Evolutionary conservation across 1,284 basidiomycete genomes (phyloP).

Genomic region (Sporisorium reilianum): DNA sequence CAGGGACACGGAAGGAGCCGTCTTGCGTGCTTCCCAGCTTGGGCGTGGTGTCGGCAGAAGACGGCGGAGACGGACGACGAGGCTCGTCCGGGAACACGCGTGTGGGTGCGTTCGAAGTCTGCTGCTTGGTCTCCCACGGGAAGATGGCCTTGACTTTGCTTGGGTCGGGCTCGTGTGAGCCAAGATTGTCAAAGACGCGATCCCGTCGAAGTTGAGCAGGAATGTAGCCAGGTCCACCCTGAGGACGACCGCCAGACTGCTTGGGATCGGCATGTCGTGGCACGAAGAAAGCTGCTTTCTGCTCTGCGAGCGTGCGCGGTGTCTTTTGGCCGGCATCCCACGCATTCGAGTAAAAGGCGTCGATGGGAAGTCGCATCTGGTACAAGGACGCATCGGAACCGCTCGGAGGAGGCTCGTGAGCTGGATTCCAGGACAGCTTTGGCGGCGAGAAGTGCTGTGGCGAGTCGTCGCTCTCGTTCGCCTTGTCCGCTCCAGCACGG

Average conservation of each 20-base stretch:
- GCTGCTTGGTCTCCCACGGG: conserved; percentile 85
- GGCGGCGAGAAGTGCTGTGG: conserved; percentile 57
- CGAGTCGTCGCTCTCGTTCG: conserved; percentile 27
- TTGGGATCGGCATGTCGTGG: conserved; percentile 59
- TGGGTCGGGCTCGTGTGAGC: conserved; percentile 75
- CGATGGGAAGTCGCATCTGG: conserved; percentile 71
- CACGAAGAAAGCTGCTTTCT: conserved; percentile 73
- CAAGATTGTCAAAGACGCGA: conserved; percentile 72
- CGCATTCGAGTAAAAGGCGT: conserved; percentile 71
- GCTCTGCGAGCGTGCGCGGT: conserved; percentile 43
- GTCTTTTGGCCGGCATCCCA: conserved; percentile 71
- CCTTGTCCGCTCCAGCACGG: not conserved
- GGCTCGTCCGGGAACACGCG: conserved; percentile 61
- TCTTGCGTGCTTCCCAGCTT: conserved; percentile 16
- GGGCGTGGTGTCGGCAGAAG: conserved; percentile 13
- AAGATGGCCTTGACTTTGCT: conserved; percentile 84
- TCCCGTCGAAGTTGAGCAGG: conserved; percentile 75
- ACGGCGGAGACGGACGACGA: conserved; percentile 20
- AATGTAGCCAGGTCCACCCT: conserved; percentile 58
- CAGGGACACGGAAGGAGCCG: not conserved
- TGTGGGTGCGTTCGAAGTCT: conserved; percentile 12
- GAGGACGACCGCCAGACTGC: conserved; percentile 22
- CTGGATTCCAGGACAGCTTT: conserved; percentile 71
- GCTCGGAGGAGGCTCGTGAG: conserved; percentile 70
- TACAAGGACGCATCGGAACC: conserved; percentile 63